These are phyloP conservation scores for Rubia balearica DNA, from an alignment of 305 asterid species.

Conservation along the genomic window DNA sequence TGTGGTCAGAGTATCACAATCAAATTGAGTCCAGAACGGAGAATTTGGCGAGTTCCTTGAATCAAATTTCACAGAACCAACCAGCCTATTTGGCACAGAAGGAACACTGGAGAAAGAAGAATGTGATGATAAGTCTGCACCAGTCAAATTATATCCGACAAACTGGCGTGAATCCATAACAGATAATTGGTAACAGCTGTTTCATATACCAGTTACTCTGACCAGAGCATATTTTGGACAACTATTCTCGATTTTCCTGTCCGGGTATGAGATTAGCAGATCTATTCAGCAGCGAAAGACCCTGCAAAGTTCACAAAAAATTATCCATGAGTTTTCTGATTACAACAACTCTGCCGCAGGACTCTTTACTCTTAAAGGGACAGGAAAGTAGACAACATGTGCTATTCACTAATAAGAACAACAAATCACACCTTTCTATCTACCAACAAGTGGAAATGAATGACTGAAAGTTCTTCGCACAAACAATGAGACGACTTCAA, in stretches of 20 bases:
- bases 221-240: neutral
- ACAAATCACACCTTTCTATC: neutral
- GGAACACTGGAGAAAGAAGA: conserved; percentile 26
- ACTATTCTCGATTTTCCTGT: conserved; percentile 1
- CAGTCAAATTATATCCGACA: conserved; percentile 32
- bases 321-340: neutral
- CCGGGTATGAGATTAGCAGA: neutral
- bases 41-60: conserved; percentile 55
- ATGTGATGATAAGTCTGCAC: conserved; percentile 22
- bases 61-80: conserved; percentile 42
- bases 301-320: conserved; percentile 13
- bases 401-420: neutral
- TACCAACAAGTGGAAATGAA: neutral
- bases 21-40: conserved; percentile 46
- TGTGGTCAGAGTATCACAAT: conserved; percentile 31
- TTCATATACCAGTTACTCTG: conserved; percentile 16
- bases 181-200: conserved; percentile 20
- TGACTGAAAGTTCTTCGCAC: neutral
- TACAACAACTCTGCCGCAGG: neutral
- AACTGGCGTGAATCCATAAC: conserved; percentile 40
- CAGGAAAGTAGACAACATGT: neutral
- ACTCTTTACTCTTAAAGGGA: neutral
- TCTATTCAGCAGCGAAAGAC: neutral
- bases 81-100: conserved; percentile 36
- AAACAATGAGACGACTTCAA: neutral